These are phyloP conservation scores for Simplicillium sp. DNA, from an alignment of 2,329 filamentous ascomycete genomes.

Conservation along the genomic window DNA sequence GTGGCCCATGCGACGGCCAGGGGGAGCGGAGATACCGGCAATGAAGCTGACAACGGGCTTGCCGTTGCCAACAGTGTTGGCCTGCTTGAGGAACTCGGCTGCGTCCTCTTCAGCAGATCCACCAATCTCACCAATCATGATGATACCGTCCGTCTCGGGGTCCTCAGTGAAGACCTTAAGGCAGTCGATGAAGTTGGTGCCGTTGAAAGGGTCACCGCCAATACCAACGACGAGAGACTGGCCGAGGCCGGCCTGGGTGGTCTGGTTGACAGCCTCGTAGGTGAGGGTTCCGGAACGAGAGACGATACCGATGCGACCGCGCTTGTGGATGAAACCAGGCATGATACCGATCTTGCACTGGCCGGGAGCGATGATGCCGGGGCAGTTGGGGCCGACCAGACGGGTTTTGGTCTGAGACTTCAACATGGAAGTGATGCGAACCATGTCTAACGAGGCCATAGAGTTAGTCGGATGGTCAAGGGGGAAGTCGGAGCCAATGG, in stretches of 20 bases:
- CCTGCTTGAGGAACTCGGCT: conserved; percentile 84
- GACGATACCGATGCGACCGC: conserved; percentile 96
- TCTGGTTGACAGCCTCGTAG: conserved; percentile 99
- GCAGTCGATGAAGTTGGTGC: conserved; percentile 99
- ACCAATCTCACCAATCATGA: conserved; percentile 99
- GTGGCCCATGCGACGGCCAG: conserved; percentile 96
- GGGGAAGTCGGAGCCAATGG: conserved; percentile 1
- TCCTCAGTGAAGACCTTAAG: conserved; percentile 94
- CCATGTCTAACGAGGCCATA: conserved; percentile 64
- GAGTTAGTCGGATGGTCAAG: conserved; percentile 8
- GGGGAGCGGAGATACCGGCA: conserved; percentile 93
- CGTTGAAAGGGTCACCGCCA: conserved; percentile 95
- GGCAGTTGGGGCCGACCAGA: conserved; percentile 95
- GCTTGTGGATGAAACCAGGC: conserved; percentile 99
- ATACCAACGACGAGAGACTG: conserved; percentile 98
- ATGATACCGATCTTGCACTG: conserved; percentile 99
- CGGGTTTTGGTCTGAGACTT: conserved; percentile 97
- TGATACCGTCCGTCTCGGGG: conserved; percentile 94
- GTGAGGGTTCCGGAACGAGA: conserved; percentile 96
- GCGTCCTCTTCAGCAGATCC: conserved; percentile 96
- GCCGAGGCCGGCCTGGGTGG: conserved; percentile 89
- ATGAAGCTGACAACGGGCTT: conserved; percentile 99
- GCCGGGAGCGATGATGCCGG: conserved; percentile 86
- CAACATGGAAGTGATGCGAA: conserved; percentile 94
- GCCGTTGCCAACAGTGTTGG: conserved; percentile 75